Evolutionary conservation across 306 rosid species (phyloP), one percentile per base, ranked within the genome.

Genomic region (Sindora glabra): DNA sequence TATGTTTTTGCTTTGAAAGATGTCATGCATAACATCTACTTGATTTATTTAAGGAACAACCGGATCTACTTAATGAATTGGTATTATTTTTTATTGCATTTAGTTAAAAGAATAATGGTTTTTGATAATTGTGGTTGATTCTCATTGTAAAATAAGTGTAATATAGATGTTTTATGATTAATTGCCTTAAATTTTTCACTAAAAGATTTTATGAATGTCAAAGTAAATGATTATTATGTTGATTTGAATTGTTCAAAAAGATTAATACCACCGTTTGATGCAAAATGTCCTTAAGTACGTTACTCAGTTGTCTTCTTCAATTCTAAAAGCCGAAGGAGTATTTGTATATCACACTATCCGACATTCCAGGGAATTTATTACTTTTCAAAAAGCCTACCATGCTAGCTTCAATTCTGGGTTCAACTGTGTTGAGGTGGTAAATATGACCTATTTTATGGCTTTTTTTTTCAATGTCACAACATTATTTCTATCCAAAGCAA

Each of bases 341-440:
- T 94, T 97, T 41, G 99, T 94, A 55, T 89, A 82, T 80, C 86
- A 94, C 72, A 89, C 97, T 77, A 76, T 83, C 58, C 99, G 89
- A 82, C 78, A 89, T 82, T 73, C 97, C 15, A 97, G 99, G 68
- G 97, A 89, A 68, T 94, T 94, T 78, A 73, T 94, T 71, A 94
- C 99, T 33, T 94, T 94, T 76, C 99, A 96, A 75, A 85, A 97
- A 61, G 99, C 99, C 59, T 94, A 94, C 73, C 95, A 94, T 72
- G 71, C 97, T 19, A 97, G 99, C 57, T 94, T 94, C 81, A 94
- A 94, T 75, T 83, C 90, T 19, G 99, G 99, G 71, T 92, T 92
- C 94, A 92, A 92, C 79, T 89, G 95, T 77, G 99, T 97, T 0
- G 99, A 94, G 97, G 99, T 95, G 39, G 99, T 94, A 64, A 89